Evolutionary conservation across 305 asterid species (phyloP).

Genomic region (Fraxinus albicans): DNA sequence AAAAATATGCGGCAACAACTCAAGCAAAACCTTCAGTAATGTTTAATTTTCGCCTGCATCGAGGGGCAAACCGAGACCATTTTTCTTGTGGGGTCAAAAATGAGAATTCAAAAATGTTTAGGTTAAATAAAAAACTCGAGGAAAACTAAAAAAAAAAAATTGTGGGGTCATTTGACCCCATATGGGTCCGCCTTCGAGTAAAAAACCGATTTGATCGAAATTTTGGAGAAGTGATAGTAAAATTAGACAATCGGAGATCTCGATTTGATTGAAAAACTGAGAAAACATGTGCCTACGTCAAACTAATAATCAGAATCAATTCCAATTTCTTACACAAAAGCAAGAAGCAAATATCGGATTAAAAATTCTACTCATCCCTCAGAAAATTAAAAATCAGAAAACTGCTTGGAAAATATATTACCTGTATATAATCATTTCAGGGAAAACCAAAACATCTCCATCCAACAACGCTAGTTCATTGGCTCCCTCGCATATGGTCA

Average conservation of each 20-base stretch:
- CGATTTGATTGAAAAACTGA: slow-evolving; percentile 1
- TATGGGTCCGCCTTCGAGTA: too few relatives aligned
- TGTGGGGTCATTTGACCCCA: too few relatives aligned
- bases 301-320: slow-evolving; percentile 14
- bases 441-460: slow-evolving; percentile 86
- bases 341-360: not conserved
- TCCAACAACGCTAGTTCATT: slow-evolving; percentile 54
- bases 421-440: slow-evolving; percentile 85
- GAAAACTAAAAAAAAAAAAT: too few relatives aligned
- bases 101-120: too few relatives aligned
- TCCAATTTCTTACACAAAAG: not conserved
- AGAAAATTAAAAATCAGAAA: not conserved
- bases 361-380: not conserved
- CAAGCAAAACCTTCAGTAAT: not conserved
- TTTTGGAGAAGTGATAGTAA: not conserved
- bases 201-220: too few relatives aligned
- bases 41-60: not conserved
- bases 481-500: slow-evolving; percentile 77
- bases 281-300: slow-evolving; percentile 7
- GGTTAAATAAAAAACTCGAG: too few relatives aligned
- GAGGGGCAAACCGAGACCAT: not conserved
- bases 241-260: slow-evolving; percentile 16
- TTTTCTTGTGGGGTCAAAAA: too few relatives aligned
- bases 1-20: not conserved
- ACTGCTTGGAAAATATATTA: slow-evolving; percentile 20